phyloP scores from a whole-genome alignment of 2,329 filamentous ascomycete genomes.

The Cucurbitaria berberidis region DNA sequence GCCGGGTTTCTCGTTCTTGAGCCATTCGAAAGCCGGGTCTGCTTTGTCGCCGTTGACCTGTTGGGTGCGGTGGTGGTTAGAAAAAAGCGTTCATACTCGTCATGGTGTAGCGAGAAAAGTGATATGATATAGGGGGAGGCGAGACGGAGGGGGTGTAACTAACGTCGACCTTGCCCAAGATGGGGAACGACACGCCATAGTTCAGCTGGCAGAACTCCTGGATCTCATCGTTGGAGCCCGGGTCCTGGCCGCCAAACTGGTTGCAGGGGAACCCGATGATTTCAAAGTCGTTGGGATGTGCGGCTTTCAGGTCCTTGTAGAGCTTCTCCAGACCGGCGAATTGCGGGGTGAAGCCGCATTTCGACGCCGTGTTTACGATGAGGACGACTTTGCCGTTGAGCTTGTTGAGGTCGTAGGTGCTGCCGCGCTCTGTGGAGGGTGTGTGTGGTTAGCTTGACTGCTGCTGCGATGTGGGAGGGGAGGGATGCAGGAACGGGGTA shows the following conservation, averaged over 20 bases:
- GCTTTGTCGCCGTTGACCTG: constrained; percentile 76
- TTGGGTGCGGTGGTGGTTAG: too few species aligned
- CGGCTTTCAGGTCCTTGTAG: constrained; percentile 75
- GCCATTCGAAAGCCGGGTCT: constrained; percentile 78
- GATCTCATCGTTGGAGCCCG: constrained; percentile 71
- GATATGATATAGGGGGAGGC: too few species aligned
- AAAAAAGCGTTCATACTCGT: too few species aligned
- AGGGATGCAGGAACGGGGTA: neutral
- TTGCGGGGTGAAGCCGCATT: constrained; percentile 98
- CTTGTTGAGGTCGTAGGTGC: constrained; percentile 70
- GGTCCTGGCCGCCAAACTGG: constrained; percentile 93
- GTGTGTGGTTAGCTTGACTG: constrained; percentile 3
- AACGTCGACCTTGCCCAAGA: constrained; percentile 90
- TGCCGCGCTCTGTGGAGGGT: constrained; percentile 72
- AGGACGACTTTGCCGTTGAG: constrained; percentile 94
- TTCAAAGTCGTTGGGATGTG: constrained; percentile 77
- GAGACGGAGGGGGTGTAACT: constrained; percentile 1
- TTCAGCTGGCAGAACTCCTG: constrained; percentile 83
- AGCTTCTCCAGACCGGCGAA: constrained; percentile 89
- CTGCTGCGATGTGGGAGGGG: neutral
- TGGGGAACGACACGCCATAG: constrained; percentile 91
- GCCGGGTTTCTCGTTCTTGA: constrained; percentile 75
- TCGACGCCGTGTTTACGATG: constrained; percentile 96
- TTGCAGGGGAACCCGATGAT: constrained; percentile 98
- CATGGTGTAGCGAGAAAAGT: too few species aligned